Evolutionary conservation across 148 eudicot genomes (phyloP), one percentile per base, ranked within the genome.

Genomic region (Cornus kousa): DNA sequence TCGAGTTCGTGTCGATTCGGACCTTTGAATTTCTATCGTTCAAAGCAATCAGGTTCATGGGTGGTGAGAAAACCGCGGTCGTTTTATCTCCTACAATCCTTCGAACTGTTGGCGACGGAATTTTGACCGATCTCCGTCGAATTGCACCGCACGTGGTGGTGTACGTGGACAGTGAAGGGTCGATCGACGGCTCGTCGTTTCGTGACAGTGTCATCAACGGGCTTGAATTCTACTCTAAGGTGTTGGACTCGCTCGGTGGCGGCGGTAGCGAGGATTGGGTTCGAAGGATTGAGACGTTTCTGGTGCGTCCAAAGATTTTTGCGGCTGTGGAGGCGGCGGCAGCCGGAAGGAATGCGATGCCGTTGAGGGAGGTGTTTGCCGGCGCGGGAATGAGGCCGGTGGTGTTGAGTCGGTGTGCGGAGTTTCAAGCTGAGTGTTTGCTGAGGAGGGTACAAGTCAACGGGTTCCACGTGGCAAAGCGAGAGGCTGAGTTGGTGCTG

Each of bases 401-500:
- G 31, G 91, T 87, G 84, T 84, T 88, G 68, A 93, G 98, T 43
- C 93, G 87, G 80, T 93, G 93, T 80, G 92, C 97, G 2, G 97
- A 93, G 67, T 90, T 90, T 11, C 97, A 95, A 70, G 98, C 98
- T 0, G 98, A 95, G 79, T 93, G 92, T 71, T 80, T 95, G 79
- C 67, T 95, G 69, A 82, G 92, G 85, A 90, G 94, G 82, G 88
- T 89, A 10, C 93, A 88, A 73, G 88, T 93, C 3, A 88, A 85
- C 67, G 97, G 97, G 10, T 95, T 93, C 92, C 97, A 91, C 86
- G 93, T 93, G 90, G 96, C 86, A 40, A 93, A 89, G 33, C 87
- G 89, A 2, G 94, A 91, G 60, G 98, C 88, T 40, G 98, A 93
- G 94, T 87, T 95, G 97, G 79, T 93, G 92, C 89, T 95, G 17